A percentile compares a stretch with the other conserved stretches of the same genome.
phyloP scores from a whole-genome alignment of 345 rosid species.

The Gossypium herbaceum region DNA sequence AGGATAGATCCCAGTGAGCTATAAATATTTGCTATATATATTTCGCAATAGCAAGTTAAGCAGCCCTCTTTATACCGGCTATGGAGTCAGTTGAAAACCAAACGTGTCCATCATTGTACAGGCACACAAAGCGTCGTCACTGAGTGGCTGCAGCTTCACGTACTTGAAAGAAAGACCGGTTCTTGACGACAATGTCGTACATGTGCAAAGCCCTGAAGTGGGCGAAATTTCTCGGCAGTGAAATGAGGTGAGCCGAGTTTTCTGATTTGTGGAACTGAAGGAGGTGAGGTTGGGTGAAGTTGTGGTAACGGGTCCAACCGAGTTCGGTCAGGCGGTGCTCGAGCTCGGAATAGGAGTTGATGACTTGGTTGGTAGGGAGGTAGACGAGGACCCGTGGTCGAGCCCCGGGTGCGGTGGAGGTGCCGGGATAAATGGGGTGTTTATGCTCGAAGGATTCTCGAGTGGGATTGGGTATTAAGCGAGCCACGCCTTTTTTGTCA shows the following conservation, averaged over 20 bases:
- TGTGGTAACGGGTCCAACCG: slow-evolving; percentile 61
- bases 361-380: slow-evolving; percentile 53
- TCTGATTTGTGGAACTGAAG: slow-evolving; percentile 62
- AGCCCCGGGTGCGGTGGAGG: slow-evolving; percentile 71
- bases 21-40: too few relatives aligned
- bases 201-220: slow-evolving; percentile 41
- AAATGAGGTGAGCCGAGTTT: slow-evolving; percentile 44
- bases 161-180: slow-evolving; percentile 55
- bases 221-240: slow-evolving; percentile 44
- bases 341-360: slow-evolving; percentile 44
- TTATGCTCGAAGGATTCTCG: slow-evolving; percentile 57
- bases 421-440: slow-evolving; percentile 38
- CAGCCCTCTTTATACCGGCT: too few relatives aligned
- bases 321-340: slow-evolving; percentile 49
- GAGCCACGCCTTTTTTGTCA: slow-evolving; percentile 25
- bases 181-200: slow-evolving; percentile 71
- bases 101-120: too few relatives aligned
- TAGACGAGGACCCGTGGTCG: slow-evolving; percentile 61
- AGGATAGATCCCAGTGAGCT: too few relatives aligned
- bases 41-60: too few relatives aligned
- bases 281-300: slow-evolving; percentile 33
- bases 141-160: slow-evolving; percentile 32
- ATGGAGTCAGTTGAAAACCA: too few relatives aligned
- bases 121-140: not conserved
- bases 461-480: slow-evolving; percentile 49